phyloP scores from a whole-genome alignment of 495 filamentous ascomycete genomes.

The Chaetomium cochliodes region DNA sequence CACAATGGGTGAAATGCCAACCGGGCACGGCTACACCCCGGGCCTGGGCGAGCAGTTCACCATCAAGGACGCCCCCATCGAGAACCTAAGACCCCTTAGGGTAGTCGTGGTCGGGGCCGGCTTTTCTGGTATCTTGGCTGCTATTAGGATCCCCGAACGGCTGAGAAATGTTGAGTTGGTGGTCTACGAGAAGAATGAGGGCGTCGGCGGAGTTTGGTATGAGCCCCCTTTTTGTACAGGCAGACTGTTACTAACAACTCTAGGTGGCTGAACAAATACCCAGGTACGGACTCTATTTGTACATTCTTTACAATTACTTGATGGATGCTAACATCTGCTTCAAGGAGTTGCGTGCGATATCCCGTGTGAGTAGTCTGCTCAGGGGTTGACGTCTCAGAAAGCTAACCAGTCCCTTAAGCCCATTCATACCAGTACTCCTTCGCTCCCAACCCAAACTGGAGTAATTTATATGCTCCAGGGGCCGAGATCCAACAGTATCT shows the following conservation, averaged over 20 bases:
- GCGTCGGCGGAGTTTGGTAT: constrained; percentile 46
- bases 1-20: constrained; percentile 7
- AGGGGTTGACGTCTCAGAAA: not conserved
- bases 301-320: no score
- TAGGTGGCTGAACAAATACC: constrained; percentile 47
- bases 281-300: constrained; percentile 30
- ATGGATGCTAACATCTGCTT: constrained; percentile 8
- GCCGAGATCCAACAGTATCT: constrained; percentile 64
- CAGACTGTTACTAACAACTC: not conserved
- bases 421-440: constrained; percentile 66
- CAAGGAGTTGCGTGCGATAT: constrained; percentile 48
- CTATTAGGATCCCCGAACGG: constrained; percentile 45
- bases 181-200: constrained; percentile 48
- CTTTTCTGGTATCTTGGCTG: constrained; percentile 49
- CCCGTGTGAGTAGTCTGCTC: constrained; percentile 32
- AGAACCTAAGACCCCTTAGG: constrained; percentile 47
- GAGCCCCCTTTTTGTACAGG: not conserved
- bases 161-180: constrained; percentile 44
- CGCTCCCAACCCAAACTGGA: constrained; percentile 64
- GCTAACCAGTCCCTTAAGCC: constrained; percentile 23
- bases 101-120: constrained; percentile 52
- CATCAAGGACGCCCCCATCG: constrained; percentile 45
- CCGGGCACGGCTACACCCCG: constrained; percentile 3
- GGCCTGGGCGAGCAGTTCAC: constrained; percentile 23
- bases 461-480: constrained; percentile 62